Percentiles rank a stretch among this genome's conserved stretches.
phyloP scores from a whole-genome alignment of 176 grass and related monocot genomes.

The Phoenix dactylifera region DNA sequence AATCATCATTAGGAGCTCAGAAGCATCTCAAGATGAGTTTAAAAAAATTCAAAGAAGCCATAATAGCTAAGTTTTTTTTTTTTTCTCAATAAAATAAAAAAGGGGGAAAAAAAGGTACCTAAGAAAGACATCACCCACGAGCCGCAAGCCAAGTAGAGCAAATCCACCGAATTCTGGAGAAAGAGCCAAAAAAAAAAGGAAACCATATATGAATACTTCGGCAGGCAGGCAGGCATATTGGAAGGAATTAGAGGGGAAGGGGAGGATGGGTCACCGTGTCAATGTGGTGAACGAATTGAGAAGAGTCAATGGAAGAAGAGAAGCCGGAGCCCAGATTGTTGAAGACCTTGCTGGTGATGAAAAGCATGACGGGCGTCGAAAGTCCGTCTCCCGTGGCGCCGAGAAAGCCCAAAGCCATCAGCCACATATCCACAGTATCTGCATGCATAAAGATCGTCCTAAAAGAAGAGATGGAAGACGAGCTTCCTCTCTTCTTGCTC shows the following conservation, averaged over 20 bases:
- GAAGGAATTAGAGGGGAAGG: neutral
- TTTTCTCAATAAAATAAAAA: neutral
- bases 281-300: slow-evolving; percentile 48
- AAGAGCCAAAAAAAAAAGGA: neutral
- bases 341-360: slow-evolving; percentile 66
- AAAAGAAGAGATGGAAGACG: slow-evolving; percentile 7
- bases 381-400: slow-evolving; percentile 74
- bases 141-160: slow-evolving; percentile 61
- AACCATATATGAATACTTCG: neutral
- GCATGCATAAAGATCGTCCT: slow-evolving; percentile 85
- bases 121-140: slow-evolving; percentile 67
- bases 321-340: slow-evolving; percentile 59
- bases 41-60: too few relatives aligned
- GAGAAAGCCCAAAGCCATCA: slow-evolving; percentile 64
- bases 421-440: slow-evolving; percentile 38
- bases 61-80: neutral
- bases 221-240: neutral
- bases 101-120: slow-evolving; percentile 26
- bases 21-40: neutral
- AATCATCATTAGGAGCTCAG: neutral
- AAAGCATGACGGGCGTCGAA: slow-evolving; percentile 69
- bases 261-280: slow-evolving; percentile 27
- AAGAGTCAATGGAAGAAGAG: neutral
- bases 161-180: slow-evolving; percentile 48
- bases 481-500: neutral